Evolutionary conservation across 2,329 filamentous ascomycete genomes (phyloP).

Genomic region (Alternaria postmessia): DNA sequence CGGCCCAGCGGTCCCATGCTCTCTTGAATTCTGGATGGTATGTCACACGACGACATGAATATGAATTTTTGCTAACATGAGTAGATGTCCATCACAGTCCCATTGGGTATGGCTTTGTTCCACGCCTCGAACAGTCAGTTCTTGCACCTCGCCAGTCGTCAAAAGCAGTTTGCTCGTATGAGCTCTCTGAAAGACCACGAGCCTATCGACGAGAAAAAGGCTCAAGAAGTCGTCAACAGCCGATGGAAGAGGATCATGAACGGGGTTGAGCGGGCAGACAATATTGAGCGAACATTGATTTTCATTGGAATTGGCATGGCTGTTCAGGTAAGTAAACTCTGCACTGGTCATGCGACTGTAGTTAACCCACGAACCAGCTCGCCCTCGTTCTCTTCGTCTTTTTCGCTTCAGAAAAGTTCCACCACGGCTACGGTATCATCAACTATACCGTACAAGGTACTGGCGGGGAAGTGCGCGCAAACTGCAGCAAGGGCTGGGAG

Average conservation of each 20-base stretch:
- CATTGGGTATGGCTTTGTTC: conserved; percentile 32
- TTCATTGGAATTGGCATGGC: conserved; percentile 40
- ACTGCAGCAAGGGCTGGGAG: conserved; percentile 47
- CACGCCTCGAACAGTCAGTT: conserved; percentile 49
- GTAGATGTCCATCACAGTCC: background rate
- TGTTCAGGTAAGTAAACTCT: conserved; percentile 31
- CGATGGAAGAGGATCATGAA: conserved; percentile 35
- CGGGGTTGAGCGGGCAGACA: conserved; percentile 36
- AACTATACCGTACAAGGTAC: conserved; percentile 40
- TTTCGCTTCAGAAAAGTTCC: conserved; percentile 45
- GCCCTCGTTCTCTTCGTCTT: conserved; percentile 41
- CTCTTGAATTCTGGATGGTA: conserved; percentile 39
- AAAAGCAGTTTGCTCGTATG: conserved; percentile 42
- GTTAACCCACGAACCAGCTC: conserved; percentile 19
- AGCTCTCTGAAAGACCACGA: conserved; percentile 34
- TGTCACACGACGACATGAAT: background rate
- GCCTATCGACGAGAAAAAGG: conserved; percentile 34
- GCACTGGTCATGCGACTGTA: background rate
- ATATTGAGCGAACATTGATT: conserved; percentile 37
- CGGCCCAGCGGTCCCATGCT: conserved; percentile 34
- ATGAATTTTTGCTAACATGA: background rate
- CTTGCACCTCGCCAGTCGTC: conserved; percentile 41
- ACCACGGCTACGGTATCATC: conserved; percentile 42
- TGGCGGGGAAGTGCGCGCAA: conserved; percentile 29
- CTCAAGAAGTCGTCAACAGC: conserved; percentile 31